Base-by-base conservation (phyloP, 2,329 filamentous ascomycete species). In the Colletotrichum siamense region DNA sequence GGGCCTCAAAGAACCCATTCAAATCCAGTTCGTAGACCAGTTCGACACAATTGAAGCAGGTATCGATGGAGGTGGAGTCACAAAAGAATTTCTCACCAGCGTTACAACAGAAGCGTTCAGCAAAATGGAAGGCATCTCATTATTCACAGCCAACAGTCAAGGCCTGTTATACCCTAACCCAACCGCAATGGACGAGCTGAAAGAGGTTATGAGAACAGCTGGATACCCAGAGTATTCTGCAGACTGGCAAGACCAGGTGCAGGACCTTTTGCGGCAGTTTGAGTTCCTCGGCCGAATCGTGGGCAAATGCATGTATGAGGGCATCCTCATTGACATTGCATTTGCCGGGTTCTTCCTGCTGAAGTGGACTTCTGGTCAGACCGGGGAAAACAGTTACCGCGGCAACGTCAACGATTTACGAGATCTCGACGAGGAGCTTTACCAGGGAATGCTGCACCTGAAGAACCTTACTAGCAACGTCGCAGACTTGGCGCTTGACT, bases 251-350 rank as follows among this genome's bases (percentile, higher is more conserved):
- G 88, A 90, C 0, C 84, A 87, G 3, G 87, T 95, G 65, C 83
- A 86, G 6, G 89, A 92, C 32, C 84, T 97, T 18, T 87, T 97
- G 7, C 91, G 91, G 77, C 92, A 93, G 16, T 99, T 95, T 82
- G 96, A 99, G 82, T 99, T 99, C 79, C 88, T 99, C 0, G 97
- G 97, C 2, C 94, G 97, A 5, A 92, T 99, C 32, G 93, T 99
- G 30, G 97, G 97, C 13, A 99, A 99, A 83, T 99, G 97, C 85
- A 89, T 99, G 81, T 99, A 99, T 82, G 97, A 99, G 86, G 96
- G 96, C 1, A 99, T 99, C 61, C 89, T 99, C 5, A 93, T 99
- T 63, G 96, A 99, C 84, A 93, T 98, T 76, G 92, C 92, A 67
- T 99, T 99, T 87, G 96, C 96, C 1, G 94, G 95, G 1, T 99